These are phyloP conservation scores for Chalaropsis ovoidea DNA, from an alignment of 2,329 filamentous ascomycete genomes.

Conservation along the genomic window DNA sequence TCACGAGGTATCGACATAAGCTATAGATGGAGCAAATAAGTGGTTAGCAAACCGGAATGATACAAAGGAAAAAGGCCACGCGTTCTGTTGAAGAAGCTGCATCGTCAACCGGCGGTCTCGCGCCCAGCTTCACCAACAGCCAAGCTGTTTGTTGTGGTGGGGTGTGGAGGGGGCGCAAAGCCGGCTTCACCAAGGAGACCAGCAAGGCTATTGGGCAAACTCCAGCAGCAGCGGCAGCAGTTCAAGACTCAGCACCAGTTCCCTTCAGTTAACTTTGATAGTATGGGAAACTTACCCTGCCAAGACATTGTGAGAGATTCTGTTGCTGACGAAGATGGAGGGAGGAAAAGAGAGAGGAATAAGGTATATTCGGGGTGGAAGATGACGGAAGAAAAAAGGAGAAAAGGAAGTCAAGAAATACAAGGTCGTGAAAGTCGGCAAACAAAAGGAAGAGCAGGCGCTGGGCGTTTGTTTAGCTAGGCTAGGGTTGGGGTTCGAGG, in stretches of 20 bases:
- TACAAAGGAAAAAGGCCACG: neutral
- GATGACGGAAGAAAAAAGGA: slow-evolving; percentile 1
- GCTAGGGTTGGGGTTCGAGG: neutral
- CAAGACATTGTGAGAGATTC: slow-evolving; percentile 51
- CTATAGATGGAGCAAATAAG: slow-evolving; percentile 31
- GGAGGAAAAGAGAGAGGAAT: slow-evolving; percentile 21
- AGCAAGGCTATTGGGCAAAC: neutral
- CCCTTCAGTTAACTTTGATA: neutral
- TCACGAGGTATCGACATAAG: slow-evolving; percentile 46
- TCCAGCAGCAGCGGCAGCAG: neutral
- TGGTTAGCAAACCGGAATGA: slow-evolving; percentile 28
- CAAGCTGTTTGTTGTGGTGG: neutral
- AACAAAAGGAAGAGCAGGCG: slow-evolving; percentile 2
- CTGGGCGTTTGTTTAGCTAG: neutral
- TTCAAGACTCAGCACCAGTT: neutral
- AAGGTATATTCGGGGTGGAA: slow-evolving; percentile 18
- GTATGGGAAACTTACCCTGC: slow-evolving; percentile 49
- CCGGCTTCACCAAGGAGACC: neutral
- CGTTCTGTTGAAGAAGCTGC: neutral
- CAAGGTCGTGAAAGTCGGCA: slow-evolving; percentile 20
- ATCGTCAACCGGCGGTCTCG: neutral
- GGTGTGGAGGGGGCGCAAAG: slow-evolving; percentile 6
- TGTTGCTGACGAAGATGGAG: slow-evolving; percentile 24
- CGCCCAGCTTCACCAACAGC: neutral
- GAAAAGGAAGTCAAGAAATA: slow-evolving; percentile 20